Evolutionary conservation across 495 filamentous ascomycete genomes (phyloP).

Genomic region (Chaetomium cochliodes): DNA sequence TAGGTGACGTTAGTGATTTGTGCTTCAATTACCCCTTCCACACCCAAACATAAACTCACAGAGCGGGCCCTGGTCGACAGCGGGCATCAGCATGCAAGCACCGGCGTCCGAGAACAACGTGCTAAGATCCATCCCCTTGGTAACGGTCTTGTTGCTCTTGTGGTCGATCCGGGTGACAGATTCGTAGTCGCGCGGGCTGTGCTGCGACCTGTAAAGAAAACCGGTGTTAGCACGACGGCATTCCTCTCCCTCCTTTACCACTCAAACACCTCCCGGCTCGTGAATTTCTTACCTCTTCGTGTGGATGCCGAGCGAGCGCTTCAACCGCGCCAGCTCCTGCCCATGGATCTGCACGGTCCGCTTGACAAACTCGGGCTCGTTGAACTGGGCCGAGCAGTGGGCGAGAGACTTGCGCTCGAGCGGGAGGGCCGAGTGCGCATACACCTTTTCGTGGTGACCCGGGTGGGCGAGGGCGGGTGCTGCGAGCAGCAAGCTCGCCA

Average conservation of each 20-base stretch:
- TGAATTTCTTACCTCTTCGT: no score
- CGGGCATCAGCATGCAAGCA: constrained; percentile 56
- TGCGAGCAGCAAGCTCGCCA: constrained; percentile 32
- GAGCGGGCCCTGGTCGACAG: constrained; percentile 58
- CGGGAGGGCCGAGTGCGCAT: constrained; percentile 29
- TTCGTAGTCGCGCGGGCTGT: constrained; percentile 34
- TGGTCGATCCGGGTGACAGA: constrained; percentile 36
- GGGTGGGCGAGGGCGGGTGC: constrained; percentile 35
- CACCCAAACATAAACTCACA: constrained; percentile 38
- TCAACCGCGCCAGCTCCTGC: constrained; percentile 29
- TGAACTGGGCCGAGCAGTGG: constrained; percentile 36
- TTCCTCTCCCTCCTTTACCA: background rate
- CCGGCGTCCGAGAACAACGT: constrained; percentile 54
- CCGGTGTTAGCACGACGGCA: background rate
- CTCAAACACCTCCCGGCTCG: background rate
- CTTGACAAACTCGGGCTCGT: constrained; percentile 33
- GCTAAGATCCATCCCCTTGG: constrained; percentile 47
- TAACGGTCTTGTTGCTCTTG: constrained; percentile 59
- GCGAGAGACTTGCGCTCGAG: constrained; percentile 34
- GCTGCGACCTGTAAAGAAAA: constrained; percentile 21
- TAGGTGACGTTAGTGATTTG: constrained; percentile 22
- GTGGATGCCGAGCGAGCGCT: constrained; percentile 26
- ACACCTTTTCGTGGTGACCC: constrained; percentile 30
- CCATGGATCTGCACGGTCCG: constrained; percentile 36
- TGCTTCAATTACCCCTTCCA: background rate